A percentile compares a stretch with the other conserved stretches of the same genome.
Evolutionary conservation across 2,329 filamentous ascomycete species (phyloP).

Genomic region (Xylariaceae sp.): DNA sequence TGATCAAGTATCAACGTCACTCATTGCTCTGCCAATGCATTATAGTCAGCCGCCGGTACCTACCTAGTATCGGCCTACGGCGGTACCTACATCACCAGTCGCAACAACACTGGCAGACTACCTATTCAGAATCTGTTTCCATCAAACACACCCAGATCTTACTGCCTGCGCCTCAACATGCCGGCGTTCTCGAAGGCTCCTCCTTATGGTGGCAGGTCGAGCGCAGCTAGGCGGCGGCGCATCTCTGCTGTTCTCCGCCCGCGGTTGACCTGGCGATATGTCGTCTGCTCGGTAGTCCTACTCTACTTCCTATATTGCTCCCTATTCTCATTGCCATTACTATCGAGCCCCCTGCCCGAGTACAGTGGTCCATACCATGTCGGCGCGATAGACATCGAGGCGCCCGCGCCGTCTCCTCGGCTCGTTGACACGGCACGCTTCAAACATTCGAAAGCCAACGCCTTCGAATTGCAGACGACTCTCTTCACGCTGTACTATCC

Average conservation of each 20-base stretch:
- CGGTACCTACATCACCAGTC: no score
- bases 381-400: constrained; percentile 39
- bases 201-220: neutral
- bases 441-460: constrained; percentile 27
- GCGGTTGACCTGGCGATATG: constrained; percentile 27
- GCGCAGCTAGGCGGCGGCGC: neutral
- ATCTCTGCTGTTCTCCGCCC: constrained; percentile 18
- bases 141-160: no score
- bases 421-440: constrained; percentile 30
- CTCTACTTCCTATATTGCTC: constrained; percentile 33
- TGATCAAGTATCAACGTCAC: no score
- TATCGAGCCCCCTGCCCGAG: constrained; percentile 35
- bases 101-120: no score
- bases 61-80: no score
- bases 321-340: constrained; percentile 31
- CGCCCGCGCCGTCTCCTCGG: constrained; percentile 19
- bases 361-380: constrained; percentile 38
- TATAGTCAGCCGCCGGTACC: no score
- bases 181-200: neutral
- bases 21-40: no score
- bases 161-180: no score
- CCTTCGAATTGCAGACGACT: constrained; percentile 39
- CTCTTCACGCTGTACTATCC: constrained; percentile 45
- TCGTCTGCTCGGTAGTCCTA: constrained; percentile 20
- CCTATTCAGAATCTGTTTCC: no score